These are phyloP conservation scores for Apiotrichum montevideense DNA, from an alignment of 1,284 basidiomycete species.

Conservation along the genomic window DNA sequence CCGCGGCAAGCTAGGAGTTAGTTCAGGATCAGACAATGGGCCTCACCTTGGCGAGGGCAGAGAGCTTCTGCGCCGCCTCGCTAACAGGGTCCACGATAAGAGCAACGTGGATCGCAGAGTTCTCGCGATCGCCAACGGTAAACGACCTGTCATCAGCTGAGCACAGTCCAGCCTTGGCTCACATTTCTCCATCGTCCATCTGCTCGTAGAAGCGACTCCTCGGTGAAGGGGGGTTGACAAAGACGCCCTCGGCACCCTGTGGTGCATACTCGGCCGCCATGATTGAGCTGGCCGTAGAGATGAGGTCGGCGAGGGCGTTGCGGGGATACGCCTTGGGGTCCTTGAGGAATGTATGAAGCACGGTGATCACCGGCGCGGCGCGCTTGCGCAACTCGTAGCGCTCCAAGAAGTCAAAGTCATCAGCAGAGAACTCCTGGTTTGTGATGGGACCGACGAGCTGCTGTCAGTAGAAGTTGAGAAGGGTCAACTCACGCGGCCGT, in stretches of 20 bases:
- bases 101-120: conserved; percentile 65
- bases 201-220: conserved; percentile 55
- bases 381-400: conserved; percentile 67
- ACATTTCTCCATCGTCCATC: conserved; percentile 59
- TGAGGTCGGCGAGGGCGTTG: conserved; percentile 55
- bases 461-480: neutral
- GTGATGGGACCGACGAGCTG: conserved; percentile 63
- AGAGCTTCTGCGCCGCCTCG: conserved; percentile 77
- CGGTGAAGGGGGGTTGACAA: conserved; percentile 55
- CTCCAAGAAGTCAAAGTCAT: conserved; percentile 64
- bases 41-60: conserved; percentile 64
- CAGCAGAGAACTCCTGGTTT: conserved; percentile 54
- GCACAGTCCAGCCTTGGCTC: conserved; percentile 42
- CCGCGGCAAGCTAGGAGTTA: conserved; percentile 44
- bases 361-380: conserved; percentile 59
- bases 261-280: conserved; percentile 59
- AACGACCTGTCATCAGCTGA: conserved; percentile 54
- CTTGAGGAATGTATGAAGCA: conserved; percentile 56
- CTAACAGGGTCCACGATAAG: conserved; percentile 79
- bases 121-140: conserved; percentile 59
- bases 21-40: neutral
- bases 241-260: conserved; percentile 65
- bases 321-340: conserved; percentile 50
- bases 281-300: conserved; percentile 63
- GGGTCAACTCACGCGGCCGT: conserved; percentile 62